Evolutionary conservation across 2,329 filamentous ascomycete genomes (phyloP).

Genomic region (Alternaria ethzedia): DNA sequence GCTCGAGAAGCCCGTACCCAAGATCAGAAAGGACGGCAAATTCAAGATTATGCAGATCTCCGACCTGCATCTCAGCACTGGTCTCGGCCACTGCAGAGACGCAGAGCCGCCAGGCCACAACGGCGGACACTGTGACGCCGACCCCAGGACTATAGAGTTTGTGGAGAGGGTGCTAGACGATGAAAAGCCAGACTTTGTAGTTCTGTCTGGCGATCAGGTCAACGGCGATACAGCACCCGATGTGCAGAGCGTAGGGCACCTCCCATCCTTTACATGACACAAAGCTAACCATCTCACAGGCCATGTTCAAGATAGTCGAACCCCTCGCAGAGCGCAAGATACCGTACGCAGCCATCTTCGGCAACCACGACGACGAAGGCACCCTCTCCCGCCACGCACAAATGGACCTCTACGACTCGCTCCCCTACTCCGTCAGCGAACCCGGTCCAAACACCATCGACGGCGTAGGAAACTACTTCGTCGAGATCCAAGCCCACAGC

Average conservation of each 20-base stretch:
- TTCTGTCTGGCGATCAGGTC: conserved; percentile 92
- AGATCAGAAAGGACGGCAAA: conserved; percentile 85
- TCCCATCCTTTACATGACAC: background rate
- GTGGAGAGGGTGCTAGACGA: conserved; percentile 83
- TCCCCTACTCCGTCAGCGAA: conserved; percentile 88
- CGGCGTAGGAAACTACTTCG: conserved; percentile 91
- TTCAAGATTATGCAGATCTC: conserved; percentile 98
- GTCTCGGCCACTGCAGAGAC: conserved; percentile 83
- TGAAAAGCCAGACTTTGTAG: conserved; percentile 90
- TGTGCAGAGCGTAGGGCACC: conserved; percentile 73
- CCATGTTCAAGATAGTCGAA: conserved; percentile 91
- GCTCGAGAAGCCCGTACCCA: conserved; percentile 71
- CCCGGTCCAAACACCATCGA: conserved; percentile 84
- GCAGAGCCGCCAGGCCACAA: conserved; percentile 76
- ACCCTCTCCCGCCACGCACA: conserved; percentile 76
- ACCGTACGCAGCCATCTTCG: conserved; percentile 92
- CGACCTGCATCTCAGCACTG: conserved; percentile 94
- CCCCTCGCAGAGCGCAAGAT: conserved; percentile 86
- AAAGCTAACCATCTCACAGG: conserved; percentile 54
- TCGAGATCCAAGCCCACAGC: conserved; percentile 85
- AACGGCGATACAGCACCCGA: conserved; percentile 94
- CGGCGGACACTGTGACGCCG: conserved; percentile 84
- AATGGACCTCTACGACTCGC: conserved; percentile 83
- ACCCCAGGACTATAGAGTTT: conserved; percentile 90
- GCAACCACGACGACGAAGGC: conserved; percentile 95